Base-by-base conservation (phyloP, 108 stramenopile genomes). In the Cyclotella choctawhatcheeana region DNA sequence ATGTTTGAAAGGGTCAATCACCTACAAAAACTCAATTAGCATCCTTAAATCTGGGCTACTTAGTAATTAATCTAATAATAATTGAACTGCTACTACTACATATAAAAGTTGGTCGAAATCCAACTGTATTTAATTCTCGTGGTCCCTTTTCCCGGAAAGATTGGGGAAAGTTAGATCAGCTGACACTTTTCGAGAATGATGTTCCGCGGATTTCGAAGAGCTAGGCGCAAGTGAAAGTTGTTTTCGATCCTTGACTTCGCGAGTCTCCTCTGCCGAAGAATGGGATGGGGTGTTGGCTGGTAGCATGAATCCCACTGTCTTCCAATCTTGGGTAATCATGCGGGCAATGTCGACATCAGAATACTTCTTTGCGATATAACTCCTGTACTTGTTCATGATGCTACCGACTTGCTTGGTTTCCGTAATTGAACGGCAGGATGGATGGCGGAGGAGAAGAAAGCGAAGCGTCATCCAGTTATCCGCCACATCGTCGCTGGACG, bases 321-420 rank as follows among this genome's bases (percentile, higher is more conserved):
- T 95, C 52, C 76, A 84, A 68, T 91, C 94, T 18, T 69, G 91
- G 12, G 58, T 86, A 24, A 69, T 80, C 3, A 81, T 22, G n/a
- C 85, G 84, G 24, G 52, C 73, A 14, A 73, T 69, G 40, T 66
- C 83, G 24, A 79, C 82, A 48, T 86, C 89, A 21, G 62, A 74
- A 24, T 72, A 62, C 40, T 45, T 76, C 12, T 73, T 64, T 29
- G 32, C 34, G 26, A 69, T 48, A 51, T 88, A 92, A 32, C 78
- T 73, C 21, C 58, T 58, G 43, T 73, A 92, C 37, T 86, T 88
- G 24, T 82, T 79, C 67, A 85, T 86, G 31, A 92, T 56, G 40
- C 83, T 78, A 29, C 82, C 67, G 44, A 87, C 63, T 24, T 85
- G 44, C n/a, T 89, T 87, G 24, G 80, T 79, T 44, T 92, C 88